phyloP scores from a whole-genome alignment of 1,139 yeast species.

The Trichomonascaceae sp. region DNA sequence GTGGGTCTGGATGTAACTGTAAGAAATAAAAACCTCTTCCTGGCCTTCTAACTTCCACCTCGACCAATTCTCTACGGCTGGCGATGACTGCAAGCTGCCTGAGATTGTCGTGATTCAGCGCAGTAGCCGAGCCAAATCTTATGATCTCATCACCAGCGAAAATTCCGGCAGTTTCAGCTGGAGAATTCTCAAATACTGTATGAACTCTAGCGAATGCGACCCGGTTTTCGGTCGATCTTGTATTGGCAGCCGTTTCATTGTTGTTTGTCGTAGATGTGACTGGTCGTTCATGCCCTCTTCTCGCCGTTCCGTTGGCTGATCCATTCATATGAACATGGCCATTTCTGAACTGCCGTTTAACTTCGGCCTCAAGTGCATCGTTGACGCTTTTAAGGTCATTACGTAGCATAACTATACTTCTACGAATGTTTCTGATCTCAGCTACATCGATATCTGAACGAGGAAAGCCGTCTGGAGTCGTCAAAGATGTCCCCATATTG shows the following conservation, averaged over 20 bases:
- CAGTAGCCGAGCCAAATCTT: conserved; percentile 49
- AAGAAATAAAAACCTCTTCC: conserved; percentile 21
- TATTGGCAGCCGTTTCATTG: no score
- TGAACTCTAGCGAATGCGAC: conserved; percentile 51
- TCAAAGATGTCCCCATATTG: conserved; percentile 59
- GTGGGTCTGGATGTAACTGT: conserved; percentile 44
- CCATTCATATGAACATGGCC: conserved; percentile 8
- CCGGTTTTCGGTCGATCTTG: background rate
- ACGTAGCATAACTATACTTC: conserved; percentile 56
- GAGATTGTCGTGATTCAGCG: conserved; percentile 46
- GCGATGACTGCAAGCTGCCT: conserved; percentile 36
- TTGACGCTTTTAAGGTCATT: conserved; percentile 60
- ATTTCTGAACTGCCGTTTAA: conserved; percentile 40
- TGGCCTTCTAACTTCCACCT: conserved; percentile 11
- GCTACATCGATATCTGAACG: conserved; percentile 77
- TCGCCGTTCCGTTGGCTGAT: conserved; percentile 8
- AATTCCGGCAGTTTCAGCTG: conserved; percentile 32
- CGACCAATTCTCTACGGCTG: conserved; percentile 15
- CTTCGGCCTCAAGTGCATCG: conserved; percentile 41
- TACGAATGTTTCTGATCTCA: conserved; percentile 51
- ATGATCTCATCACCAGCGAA: conserved; percentile 44
- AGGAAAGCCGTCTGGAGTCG: conserved; percentile 77
- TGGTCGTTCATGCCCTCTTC: no score
- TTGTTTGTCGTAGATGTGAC: no score
- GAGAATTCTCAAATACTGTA: conserved; percentile 34